Base-by-base conservation (phyloP, 1,284 basidiomycete species). In the Ustanciosporium gigantosporum region DNA sequence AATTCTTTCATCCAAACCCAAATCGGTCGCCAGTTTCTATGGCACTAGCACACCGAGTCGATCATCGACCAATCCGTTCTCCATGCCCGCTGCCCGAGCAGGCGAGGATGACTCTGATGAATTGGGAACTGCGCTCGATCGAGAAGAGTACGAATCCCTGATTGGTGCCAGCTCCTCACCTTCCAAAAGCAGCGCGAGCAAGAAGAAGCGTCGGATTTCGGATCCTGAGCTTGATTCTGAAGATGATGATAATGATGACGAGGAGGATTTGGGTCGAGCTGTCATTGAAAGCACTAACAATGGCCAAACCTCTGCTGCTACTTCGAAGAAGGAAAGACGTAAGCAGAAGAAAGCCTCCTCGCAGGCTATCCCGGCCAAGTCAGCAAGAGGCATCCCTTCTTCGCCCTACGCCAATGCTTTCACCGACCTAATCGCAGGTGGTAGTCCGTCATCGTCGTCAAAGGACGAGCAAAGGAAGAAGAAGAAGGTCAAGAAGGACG, bases 81-180 rank as follows among this genome's bases (percentile, higher is more conserved):
- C n/a, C n/a, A n/a, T n/a, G n/a, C n/a, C n/a, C n/a, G n/a, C n/a
- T n/a, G n/a, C n/a, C n/a, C n/a, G n/a, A n/a, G n/a, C n/a, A n/a
- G n/a, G n/a, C n/a, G n/a, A n/a, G n/a, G 40, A 25, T 8, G 42
- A 46, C 5, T 38, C 39, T 3, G 56, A 60, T 31, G 61, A 65
- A 34, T 42, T 65, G 2, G 61, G 61, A 13, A 59, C 56, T 4
- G 35, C 56, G 2, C 32, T 65, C 25, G 27, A 41, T 22, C n/a
- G 62, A 6, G 47, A 48, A 11, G 62, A 66, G 23, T 66, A 60
- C 42, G 62, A 66, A 32, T 53, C 53, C 21, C 51, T 60, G 9
- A 34, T 66, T n/a, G 27, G 27, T 11, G 27, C 27, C 27, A n/a
- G n/a, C n/a, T n/a, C n/a, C n/a, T n/a, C n/a, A n/a, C 27, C 27